Conservation (phyloP, 2,329 filamentous ascomycete genomes). For the Neoascochyta sp. region DNA sequence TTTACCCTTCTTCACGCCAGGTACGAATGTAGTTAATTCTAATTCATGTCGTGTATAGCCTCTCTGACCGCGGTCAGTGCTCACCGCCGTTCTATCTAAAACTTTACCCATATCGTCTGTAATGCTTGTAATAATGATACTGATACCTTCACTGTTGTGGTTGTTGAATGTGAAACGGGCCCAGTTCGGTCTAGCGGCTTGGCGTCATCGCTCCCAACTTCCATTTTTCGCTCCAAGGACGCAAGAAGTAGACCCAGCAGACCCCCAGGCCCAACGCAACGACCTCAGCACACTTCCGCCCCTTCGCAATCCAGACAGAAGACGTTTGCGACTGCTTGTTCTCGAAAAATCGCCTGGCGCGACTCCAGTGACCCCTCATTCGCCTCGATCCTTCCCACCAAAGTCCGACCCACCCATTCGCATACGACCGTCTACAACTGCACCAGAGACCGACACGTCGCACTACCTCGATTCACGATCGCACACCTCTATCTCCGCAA, state of each 20-base stretch:
- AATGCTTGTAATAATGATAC: too few relatives aligned
- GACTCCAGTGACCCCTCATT: conserved; percentile 24
- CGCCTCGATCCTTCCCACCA: conserved; percentile 14
- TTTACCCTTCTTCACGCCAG: conserved; percentile 12
- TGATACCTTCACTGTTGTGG: too few relatives aligned
- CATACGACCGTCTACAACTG: conserved; percentile 11
- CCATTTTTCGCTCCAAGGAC: conserved; percentile 24
- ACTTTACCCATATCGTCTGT: too few relatives aligned
- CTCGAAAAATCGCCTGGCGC: conserved; percentile 32
- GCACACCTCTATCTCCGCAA: conserved; percentile 15
- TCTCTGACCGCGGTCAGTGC: too few relatives aligned
- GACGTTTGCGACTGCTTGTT: conserved; percentile 19
- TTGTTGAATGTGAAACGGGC: too few relatives aligned
- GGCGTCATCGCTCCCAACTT: conserved; percentile 16
- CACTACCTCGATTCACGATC: conserved; percentile 2
- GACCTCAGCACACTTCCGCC: conserved; percentile 9
- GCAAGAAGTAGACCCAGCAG: conserved; percentile 11
- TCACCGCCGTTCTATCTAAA: too few relatives aligned
- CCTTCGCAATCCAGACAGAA: conserved; percentile 13
- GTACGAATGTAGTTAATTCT: conserved; percentile 17
- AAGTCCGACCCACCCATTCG: conserved; percentile 12
- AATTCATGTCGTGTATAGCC: conserved; percentile 21
- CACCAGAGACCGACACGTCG: too few relatives aligned
- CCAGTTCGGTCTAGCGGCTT: conserved; percentile 6
- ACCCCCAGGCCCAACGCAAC: conserved; percentile 17